Evolutionary conservation across 306 rosid genomes (phyloP).

Genomic region (Casuarina cunninghamiana): DNA sequence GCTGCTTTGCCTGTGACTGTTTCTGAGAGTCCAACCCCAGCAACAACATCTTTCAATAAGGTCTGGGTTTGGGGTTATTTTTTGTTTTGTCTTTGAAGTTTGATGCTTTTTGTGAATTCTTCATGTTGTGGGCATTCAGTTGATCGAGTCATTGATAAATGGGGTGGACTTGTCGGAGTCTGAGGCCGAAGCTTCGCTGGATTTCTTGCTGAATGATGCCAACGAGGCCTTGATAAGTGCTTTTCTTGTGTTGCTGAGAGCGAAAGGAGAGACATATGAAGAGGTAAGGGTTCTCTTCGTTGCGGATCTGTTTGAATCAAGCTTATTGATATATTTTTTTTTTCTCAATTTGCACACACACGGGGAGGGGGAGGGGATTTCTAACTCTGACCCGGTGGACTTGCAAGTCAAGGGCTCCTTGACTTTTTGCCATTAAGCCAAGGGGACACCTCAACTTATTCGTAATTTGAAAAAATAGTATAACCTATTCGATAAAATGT

Average conservation of each 20-base stretch:
- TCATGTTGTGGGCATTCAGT: conserved; percentile 33
- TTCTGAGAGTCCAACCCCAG: background rate
- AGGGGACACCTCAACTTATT: background rate
- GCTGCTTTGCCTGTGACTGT: conserved; percentile 22
- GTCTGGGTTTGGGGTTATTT: conserved; percentile 18
- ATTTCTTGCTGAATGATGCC: conserved; percentile 59
- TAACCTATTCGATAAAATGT: background rate
- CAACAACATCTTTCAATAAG: conserved; percentile 35
- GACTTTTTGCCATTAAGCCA: no score
- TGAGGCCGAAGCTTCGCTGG: conserved; percentile 70
- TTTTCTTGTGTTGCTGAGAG: conserved; percentile 77
- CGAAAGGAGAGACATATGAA: conserved; percentile 90
- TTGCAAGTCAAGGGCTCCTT: no score
- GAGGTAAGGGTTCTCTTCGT: conserved; percentile 50
- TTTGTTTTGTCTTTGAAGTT: background rate
- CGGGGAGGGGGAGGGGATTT: no score
- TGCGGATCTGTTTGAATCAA: background rate
- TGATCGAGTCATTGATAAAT: conserved; percentile 68
- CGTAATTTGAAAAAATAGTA: background rate
- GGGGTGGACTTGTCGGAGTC: conserved; percentile 63
- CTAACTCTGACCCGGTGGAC: no score
- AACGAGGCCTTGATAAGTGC: conserved; percentile 88
- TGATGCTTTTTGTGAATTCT: background rate
- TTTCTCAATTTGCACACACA: no score
- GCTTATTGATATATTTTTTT: background rate